Evolutionary conservation across 495 filamentous ascomycete species (phyloP), one percentile per base, ranked within the genome.

Genomic region (Ascobolus immersus): DNA sequence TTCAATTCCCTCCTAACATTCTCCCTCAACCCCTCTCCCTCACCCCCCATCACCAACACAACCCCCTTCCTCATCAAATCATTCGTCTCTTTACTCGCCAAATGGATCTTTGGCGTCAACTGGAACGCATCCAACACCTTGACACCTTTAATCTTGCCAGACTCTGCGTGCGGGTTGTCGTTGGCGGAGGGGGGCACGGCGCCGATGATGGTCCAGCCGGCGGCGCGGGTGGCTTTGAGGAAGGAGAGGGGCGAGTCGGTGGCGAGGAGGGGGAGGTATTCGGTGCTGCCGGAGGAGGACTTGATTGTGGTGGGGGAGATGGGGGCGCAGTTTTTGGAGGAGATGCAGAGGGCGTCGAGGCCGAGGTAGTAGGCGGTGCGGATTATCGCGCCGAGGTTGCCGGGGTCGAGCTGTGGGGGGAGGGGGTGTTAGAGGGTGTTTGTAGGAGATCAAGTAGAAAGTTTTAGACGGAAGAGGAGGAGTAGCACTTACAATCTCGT

Each of bases 321-420:
- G 2, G 69, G 61, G 0, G 81, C 77, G 8, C 71, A 76, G 44
- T 50, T 49, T 28, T 60, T 58, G 19, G 62, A 62, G 4, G 75
- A 70, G 36, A 77, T 66, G 6, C 64, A 61, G 28, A 89, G 55
- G 5, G 74, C 78, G 37, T 77, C 71, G 10, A 75, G 71, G 23
- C 86, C 86, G 3, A 92, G 63, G 52, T 77, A 96, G 44, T 74
- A 70, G 4, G 77, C 76, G 14, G 77, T 72, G 14, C 86, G 74
- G 21, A 93, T 58, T 36, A 93, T 90, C 2, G 71, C 73, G 18
- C 86, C 86, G 2, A 93, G 56, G 49, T 96, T 96, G 1, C 78
- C 81, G 2, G 78, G 69, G 52, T 96, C 84, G 6, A 76, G 52
- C 52, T 55, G 41, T n/a, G 22, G 21, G 10, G 10, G n/a, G 4